These are phyloP conservation scores for Amaranthus hypochondriacus DNA, from an alignment of 148 eudicot genomes.

Conservation along the genomic window DNA sequence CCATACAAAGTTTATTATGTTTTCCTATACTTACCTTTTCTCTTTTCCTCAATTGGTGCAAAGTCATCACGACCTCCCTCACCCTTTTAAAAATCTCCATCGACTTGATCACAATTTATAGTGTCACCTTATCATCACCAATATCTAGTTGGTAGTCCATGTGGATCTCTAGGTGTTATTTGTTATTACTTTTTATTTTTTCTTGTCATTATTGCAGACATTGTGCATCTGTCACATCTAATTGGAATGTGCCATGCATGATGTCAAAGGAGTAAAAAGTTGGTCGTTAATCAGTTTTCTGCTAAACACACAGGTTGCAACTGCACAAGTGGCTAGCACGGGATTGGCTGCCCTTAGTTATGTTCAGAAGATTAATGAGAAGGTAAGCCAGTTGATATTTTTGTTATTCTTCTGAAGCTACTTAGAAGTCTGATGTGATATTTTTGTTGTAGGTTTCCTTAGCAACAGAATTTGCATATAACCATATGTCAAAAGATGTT, in stretches of 20 bases:
- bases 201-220: conserved; percentile 1
- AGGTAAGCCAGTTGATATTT: conserved; percentile 42
- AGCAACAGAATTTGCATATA: conserved; percentile 85
- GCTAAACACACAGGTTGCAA: conserved; percentile 53
- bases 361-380: conserved; percentile 91
- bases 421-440: conserved; percentile 8
- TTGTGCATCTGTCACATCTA: too few species aligned
- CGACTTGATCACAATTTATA: too few species aligned
- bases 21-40: too few species aligned
- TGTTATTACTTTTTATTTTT: not conserved
- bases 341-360: conserved; percentile 81
- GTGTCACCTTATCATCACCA: too few species aligned
- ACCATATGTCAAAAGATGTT: conserved; percentile 75
- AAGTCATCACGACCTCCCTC: too few species aligned
- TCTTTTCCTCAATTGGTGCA: too few species aligned
- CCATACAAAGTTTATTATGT: too few species aligned
- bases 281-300: not conserved
- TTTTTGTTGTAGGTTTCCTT: conserved; percentile 61
- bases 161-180: not conserved
- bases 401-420: not conserved
- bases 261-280: not conserved
- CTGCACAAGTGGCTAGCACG: conserved; percentile 90
- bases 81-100: too few species aligned
- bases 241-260: not conserved
- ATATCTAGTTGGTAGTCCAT: not conserved